Evolutionary conservation across 805 yeast species (phyloP), one percentile per base, ranked within the genome.

Genomic region (Pichia exigua): DNA sequence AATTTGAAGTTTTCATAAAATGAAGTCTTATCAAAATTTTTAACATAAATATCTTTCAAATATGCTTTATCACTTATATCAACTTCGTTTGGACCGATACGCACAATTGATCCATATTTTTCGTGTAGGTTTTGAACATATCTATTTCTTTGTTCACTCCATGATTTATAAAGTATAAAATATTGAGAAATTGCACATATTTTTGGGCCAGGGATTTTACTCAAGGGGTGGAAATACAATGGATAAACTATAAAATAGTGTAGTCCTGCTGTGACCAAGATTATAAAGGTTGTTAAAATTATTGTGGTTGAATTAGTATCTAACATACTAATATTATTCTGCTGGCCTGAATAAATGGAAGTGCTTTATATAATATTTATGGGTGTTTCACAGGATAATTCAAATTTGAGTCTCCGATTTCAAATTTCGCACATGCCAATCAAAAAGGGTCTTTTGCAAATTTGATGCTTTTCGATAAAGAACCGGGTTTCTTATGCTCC

Each of bases 1-100:
- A 78, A 79, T 30, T 73, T 69, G 62, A 82, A 84, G 54, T 82
- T 79, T 21, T 73, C 74, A 61, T 84, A 84, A 64, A 82, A 84
- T 7, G 61, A 53, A 0, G 81, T 66, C 69, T 85, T 73, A 69
- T 85, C 75, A 69, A 74, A 69, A 69, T 84, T 69, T 53, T 72
- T 74, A 49, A 76, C 65, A 62, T 85, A 85, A 21, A 85, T 74
- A 42, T 79, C 79, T 56, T 75, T 76, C 42, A 82, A 56, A 54
- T 70, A 76, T 46, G 72, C 72, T 6, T 72, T 60, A 48, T 82
- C 79, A 45, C 77, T 71, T 44, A 84, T 74, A 47, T 85, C 80
- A 20, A 85, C 69, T 57, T 83, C 89, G 24, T 68, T 65, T 2
- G 90, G 89, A 0, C 81, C 73, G 15, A 84, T 64, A 24, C 84